Percentiles rank a stretch among this genome's conserved stretches.
These are phyloP conservation scores for Ogataea paraovalis DNA, from an alignment of 805 yeast genomes.

Conservation along the genomic window DNA sequence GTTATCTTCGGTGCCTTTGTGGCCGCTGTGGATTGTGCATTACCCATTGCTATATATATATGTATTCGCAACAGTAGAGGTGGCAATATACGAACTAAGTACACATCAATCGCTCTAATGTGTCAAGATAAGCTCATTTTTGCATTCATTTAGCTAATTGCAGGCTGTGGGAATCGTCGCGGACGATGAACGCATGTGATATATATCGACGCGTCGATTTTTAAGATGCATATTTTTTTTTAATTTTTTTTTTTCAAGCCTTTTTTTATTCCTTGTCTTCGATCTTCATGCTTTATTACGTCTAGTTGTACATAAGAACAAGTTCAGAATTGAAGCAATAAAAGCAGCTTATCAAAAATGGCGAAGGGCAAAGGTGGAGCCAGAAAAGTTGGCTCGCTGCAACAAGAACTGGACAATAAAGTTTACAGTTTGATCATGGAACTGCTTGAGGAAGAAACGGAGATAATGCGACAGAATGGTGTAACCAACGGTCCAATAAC, in stretches of 20 bases:
- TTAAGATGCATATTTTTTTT: background rate
- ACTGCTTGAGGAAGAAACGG: conserved; percentile 57
- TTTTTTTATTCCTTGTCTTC: conserved; percentile 1
- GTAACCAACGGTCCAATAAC: conserved; percentile 33
- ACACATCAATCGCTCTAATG: too few species aligned
- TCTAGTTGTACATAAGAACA: too few species aligned
- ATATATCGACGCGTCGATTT: background rate
- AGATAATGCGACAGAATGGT: conserved; percentile 35
- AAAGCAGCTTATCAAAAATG: conserved; percentile 12
- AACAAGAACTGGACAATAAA: conserved; percentile 47
- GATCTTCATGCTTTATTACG: background rate
- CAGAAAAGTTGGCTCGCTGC: conserved; percentile 24
- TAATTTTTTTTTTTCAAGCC: background rate
- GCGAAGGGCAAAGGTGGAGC: conserved; percentile 14
- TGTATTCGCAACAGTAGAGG: background rate
- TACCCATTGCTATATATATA: conserved; percentile 28
- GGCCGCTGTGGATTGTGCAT: conserved; percentile 19
- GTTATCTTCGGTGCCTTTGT: conserved; percentile 60
- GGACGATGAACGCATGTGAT: too few species aligned
- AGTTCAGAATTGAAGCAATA: background rate
- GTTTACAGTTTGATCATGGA: conserved; percentile 52
- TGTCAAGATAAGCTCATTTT: too few species aligned
- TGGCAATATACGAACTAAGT: background rate
- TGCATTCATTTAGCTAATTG: too few species aligned
- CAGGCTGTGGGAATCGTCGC: too few species aligned